phyloP scores from a whole-genome alignment of 805 yeast species.

The Hanseniaspora hatyaiensis region DNA sequence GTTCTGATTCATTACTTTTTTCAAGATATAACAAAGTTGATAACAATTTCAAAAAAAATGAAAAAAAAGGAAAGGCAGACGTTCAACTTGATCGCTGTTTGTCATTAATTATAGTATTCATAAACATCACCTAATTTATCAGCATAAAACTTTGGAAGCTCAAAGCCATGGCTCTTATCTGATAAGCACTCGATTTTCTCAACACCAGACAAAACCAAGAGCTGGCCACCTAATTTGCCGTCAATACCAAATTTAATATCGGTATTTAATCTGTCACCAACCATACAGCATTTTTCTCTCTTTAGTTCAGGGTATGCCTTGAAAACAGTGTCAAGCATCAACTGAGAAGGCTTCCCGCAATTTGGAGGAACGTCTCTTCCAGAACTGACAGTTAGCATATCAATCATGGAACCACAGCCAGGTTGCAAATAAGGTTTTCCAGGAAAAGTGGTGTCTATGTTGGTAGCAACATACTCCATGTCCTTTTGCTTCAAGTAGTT shows the following conservation, averaged over 20 bases:
- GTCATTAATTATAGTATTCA: conserved; percentile 29
- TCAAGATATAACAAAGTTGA: too few relatives aligned
- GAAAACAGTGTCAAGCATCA: conserved; percentile 82
- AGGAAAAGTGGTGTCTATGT: conserved; percentile 91
- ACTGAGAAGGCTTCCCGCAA: conserved; percentile 84
- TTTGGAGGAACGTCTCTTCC: conserved; percentile 70
- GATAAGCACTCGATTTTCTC: conserved; percentile 59
- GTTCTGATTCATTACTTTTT: too few relatives aligned
- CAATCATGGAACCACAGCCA: conserved; percentile 89
- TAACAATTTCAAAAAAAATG: too few relatives aligned
- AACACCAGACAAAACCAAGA: conserved; percentile 84
- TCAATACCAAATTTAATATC: conserved; percentile 85
- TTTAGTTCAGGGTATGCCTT: conserved; percentile 49
- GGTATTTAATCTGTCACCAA: conserved; percentile 90
- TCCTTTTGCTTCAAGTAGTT: conserved; percentile 46
- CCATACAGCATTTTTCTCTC: conserved; percentile 63
- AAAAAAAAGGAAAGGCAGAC: too few relatives aligned
- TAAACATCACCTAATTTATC: conserved; percentile 65
- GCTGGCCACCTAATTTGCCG: conserved; percentile 70
- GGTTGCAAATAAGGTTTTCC: conserved; percentile 74
- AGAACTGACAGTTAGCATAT: conserved; percentile 58
- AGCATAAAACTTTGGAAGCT: conserved; percentile 56
- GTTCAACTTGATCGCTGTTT: too few relatives aligned
- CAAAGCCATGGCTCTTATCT: conserved; percentile 28
- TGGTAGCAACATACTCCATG: conserved; percentile 77